These are phyloP conservation scores for Melastoma candidum DNA, from an alignment of 441 rosid species.

Conservation along the genomic window DNA sequence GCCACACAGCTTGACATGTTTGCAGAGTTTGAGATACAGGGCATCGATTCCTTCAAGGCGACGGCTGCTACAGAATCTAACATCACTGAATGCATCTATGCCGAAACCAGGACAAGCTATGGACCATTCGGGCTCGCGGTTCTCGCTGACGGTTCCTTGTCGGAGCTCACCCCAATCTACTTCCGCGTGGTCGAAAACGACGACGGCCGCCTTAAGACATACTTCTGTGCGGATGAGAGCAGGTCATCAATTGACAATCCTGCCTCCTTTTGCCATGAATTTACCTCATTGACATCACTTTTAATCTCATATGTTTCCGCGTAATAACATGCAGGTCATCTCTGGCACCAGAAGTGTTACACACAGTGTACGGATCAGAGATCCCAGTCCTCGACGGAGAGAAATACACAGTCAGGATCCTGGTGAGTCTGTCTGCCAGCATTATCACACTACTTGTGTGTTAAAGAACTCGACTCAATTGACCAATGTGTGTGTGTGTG, in stretches of 20 bases:
- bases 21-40: slow-evolving; percentile 50
- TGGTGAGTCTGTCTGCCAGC: too few species aligned
- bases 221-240: slow-evolving; percentile 58
- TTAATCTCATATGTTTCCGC: not conserved
- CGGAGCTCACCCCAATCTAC: slow-evolving; percentile 65
- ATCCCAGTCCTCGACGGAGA: too few species aligned
- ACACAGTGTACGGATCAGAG: too few species aligned
- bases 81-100: slow-evolving; percentile 23
- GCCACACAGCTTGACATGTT: slow-evolving; percentile 70
- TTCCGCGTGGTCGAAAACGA: slow-evolving; percentile 37
- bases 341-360: not conserved
- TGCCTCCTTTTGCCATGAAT: not conserved
- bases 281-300: not conserved
- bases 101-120: slow-evolving; percentile 36
- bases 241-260: slow-evolving; percentile 27
- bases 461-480: too few species aligned
- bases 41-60: slow-evolving; percentile 15
- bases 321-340: too few species aligned
- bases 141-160: slow-evolving; percentile 41
- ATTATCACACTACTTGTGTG: too few species aligned
- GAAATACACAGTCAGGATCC: too few species aligned
- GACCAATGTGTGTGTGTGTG: too few species aligned
- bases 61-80: slow-evolving; percentile 21
- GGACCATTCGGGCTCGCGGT: slow-evolving; percentile 82
- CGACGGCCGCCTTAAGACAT: slow-evolving; percentile 34